Base-by-base conservation (phyloP, 345 rosid genomes). In the Hibiscus syriacus region DNA sequence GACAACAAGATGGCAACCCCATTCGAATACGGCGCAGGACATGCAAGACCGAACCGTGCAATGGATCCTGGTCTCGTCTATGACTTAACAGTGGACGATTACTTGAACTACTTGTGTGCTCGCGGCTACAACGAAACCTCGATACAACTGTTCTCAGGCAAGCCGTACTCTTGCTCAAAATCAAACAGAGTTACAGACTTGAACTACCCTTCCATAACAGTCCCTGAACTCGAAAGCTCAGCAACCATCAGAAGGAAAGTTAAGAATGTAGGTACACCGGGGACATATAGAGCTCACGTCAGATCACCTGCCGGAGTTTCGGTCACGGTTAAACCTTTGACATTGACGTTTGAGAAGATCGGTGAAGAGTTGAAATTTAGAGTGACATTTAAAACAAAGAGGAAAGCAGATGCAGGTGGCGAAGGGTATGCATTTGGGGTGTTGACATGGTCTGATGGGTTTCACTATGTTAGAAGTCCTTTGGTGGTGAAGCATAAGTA, bases 131-230 rank as follows among this genome's bases (percentile, higher is more conserved):
- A 68, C 6, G 19, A 53, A 11, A 71, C 30, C 20, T 34, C 32
- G 6, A 41, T 85, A 11, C 29, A 7, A 27, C 0, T 69, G 6
- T 71, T 79, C 70, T 53, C 73, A 0, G 65, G 70, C 0, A 55
- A 55, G 53, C 73, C 78, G 13, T 70, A 76, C 77, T 2, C n/a
- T 5, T 83, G 89, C 46, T 78, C 82, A 0, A 26, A 74, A 38
- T 41, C 72, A 1, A 66, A 59, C 66, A 70, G 23, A 0, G 1
- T 82, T 5, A 34, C 38, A 5, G 64, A 79, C 48, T 78, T 85
- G 64, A 87, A 87, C 84, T 83, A 85, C 76, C 90, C 92, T n/a
- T 80, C 90, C 8, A 76, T 87, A 49, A 13, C 85, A 16, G 65
- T 83, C 57, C 75, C 74, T 0, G 23, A 46, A 8, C 79, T 85